A percentile compares a stretch with the other conserved stretches of the same genome.
phyloP scores from a whole-genome alignment of 441 rosid species.

The Codiaeum variegatum region DNA sequence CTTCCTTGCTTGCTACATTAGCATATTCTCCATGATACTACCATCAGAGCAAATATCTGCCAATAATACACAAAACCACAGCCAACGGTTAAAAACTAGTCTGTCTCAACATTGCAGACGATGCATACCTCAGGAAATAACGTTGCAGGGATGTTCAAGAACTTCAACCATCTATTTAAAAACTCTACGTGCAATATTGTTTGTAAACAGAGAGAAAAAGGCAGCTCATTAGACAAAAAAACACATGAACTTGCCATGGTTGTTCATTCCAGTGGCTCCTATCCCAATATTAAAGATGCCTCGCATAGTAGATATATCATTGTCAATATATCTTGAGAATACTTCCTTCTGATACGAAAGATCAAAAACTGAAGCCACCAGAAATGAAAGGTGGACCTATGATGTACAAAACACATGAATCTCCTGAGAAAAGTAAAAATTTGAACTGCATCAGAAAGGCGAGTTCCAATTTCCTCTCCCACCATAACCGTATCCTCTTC shows the following conservation, averaged over 20 bases:
- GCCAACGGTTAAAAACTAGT: not conserved
- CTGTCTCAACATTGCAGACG: not conserved
- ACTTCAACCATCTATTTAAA: not conserved
- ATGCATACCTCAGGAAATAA: not conserved
- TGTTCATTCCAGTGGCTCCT: constrained; percentile 8
- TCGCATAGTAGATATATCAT: not conserved
- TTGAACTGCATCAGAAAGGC: constrained; percentile 16
- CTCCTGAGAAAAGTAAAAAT: not conserved
- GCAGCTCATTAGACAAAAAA: constrained; percentile 17
- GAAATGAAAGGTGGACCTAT: not conserved
- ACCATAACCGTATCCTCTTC: constrained; percentile 34
- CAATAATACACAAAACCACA: not conserved
- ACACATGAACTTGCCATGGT: constrained; percentile 28
- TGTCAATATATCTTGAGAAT: not conserved
- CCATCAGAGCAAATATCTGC: not conserved
- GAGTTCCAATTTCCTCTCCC: constrained; percentile 27
- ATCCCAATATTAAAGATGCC: constrained; percentile 8
- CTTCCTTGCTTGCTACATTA: not conserved
- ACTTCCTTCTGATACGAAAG: not conserved
- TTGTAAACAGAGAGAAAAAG: not conserved
- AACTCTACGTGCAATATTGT: not conserved
- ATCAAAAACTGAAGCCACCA: constrained; percentile 3
- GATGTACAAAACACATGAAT: not conserved
- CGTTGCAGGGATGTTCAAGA: not conserved
- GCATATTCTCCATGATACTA: not conserved